phyloP scores from a whole-genome alignment of 75 land plant species.

The Selaginella moellendorffii region DNA sequence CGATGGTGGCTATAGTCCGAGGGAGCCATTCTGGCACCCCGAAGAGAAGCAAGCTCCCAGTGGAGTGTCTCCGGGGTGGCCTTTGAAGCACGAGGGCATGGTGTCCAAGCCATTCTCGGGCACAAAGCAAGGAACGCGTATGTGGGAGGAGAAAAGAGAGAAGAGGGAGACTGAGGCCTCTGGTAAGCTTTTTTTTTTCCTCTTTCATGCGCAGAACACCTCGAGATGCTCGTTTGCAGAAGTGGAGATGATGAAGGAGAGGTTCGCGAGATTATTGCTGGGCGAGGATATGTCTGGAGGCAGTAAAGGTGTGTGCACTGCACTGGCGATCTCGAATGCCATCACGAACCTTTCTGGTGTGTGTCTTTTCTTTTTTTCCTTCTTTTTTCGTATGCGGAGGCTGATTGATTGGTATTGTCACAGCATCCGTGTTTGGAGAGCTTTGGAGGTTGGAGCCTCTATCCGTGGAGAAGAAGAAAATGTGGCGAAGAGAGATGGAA shows the following conservation, averaged over 20 bases:
- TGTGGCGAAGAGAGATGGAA: constrained; percentile 47
- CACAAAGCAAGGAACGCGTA: no score
- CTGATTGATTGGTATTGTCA: neutral
- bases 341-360: constrained; percentile 38
- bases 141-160: neutral
- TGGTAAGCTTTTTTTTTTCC: no score
- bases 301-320: constrained; percentile 33
- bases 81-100: neutral
- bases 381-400: neutral
- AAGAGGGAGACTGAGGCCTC: neutral
- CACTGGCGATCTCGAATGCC: constrained; percentile 34
- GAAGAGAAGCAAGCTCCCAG: no score
- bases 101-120: neutral
- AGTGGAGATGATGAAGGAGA: constrained; percentile 37
- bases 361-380: neutral
- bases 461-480: constrained; percentile 24
- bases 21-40: neutral
- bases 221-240: constrained; percentile 19
- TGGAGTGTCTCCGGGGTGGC: neutral
- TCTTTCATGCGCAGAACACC: no score
- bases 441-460: constrained; percentile 44
- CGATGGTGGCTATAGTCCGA: neutral
- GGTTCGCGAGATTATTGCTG: constrained; percentile 27
- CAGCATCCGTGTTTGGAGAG: constrained; percentile 46
- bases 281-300: constrained; percentile 43